A percentile compares a stretch with the other conserved stretches of the same genome.
Conservation (phyloP, 2,329 filamentous ascomycete genomes). For the Aspergillus transmontanensis region DNA sequence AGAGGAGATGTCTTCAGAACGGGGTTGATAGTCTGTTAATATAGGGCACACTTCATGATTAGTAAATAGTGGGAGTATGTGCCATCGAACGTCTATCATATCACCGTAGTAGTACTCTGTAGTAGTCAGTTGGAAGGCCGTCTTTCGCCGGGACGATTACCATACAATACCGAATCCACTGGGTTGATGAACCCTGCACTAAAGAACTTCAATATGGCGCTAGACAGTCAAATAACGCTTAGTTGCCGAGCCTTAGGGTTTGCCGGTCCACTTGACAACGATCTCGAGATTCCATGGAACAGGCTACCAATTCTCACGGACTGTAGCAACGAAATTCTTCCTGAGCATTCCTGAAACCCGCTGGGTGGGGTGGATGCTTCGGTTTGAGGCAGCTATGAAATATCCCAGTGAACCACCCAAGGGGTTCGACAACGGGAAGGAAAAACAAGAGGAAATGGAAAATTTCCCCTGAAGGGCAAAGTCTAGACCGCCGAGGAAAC, state of each 20-base stretch:
- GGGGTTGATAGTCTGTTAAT: background rate
- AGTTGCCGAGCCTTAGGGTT: constrained; percentile 4
- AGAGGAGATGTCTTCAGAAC: background rate
- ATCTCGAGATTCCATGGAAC: constrained; percentile 1
- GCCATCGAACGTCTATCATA: background rate
- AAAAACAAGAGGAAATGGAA: background rate
- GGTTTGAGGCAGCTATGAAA: background rate
- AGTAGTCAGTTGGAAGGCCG: background rate
- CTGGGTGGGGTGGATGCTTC: background rate
- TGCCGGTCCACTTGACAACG: constrained; percentile 3
- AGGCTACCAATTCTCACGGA: background rate
- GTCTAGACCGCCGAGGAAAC: background rate
- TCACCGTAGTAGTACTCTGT: background rate
- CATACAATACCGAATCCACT: background rate
- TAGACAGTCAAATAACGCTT: constrained; percentile 1
- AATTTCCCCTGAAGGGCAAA: background rate
- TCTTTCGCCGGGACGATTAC: background rate
- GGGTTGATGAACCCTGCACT: background rate
- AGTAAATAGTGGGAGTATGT: background rate
- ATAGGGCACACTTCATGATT: background rate
- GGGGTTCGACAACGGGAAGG: background rate
- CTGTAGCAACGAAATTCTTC: constrained; percentile 17
- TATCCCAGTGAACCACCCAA: background rate
- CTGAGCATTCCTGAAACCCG: constrained; percentile 1
- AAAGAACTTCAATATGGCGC: background rate